A percentile compares a stretch with the other conserved stretches of the same genome.
Evolutionary conservation across 495 filamentous ascomycete species (phyloP).

Genomic region (Aspergillus sparsus): DNA sequence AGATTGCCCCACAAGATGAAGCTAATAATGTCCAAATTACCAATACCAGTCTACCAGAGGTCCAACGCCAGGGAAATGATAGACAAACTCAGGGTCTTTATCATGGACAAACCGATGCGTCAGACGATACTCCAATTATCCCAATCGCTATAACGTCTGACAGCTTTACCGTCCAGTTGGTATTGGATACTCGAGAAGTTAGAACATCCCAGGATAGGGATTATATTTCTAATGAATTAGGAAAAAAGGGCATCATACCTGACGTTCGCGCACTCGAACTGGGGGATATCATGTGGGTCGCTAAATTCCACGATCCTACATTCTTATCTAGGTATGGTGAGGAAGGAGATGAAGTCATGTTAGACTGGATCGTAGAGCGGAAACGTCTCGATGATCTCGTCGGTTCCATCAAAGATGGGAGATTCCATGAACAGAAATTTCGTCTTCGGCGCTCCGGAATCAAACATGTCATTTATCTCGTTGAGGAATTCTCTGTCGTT

Average conservation of each 20-base stretch:
- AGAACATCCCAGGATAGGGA: conserved; percentile 74
- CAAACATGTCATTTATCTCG: conserved; percentile 76
- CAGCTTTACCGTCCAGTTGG: conserved; percentile 69
- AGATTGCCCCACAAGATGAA: conserved; percentile 3
- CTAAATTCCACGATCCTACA: conserved; percentile 61
- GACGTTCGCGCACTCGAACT: conserved; percentile 69
- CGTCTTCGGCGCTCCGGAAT: conserved; percentile 70
- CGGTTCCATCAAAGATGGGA: conserved; percentile 76
- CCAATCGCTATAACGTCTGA: conserved; percentile 64
- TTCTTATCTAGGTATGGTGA: conserved; percentile 57
- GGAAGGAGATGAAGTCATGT: conserved; percentile 71
- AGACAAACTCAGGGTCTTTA: conserved; percentile 1
- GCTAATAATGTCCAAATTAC: background rate
- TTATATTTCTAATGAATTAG: conserved; percentile 73
- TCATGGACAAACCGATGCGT: background rate
- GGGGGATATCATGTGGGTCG: conserved; percentile 81
- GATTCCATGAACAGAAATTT: conserved; percentile 87
- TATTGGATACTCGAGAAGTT: conserved; percentile 78
- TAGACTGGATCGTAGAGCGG: conserved; percentile 82
- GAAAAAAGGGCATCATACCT: conserved; percentile 63
- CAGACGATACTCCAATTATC: conserved; percentile 23
- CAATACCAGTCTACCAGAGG: background rate
- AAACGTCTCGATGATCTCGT: conserved; percentile 83
- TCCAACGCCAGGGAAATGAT: conserved; percentile 2
- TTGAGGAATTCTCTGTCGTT: conserved; percentile 69